Evolutionary conservation across 768 basidiomycete genomes (phyloP).

Genomic region (Hydnum rufescens): DNA sequence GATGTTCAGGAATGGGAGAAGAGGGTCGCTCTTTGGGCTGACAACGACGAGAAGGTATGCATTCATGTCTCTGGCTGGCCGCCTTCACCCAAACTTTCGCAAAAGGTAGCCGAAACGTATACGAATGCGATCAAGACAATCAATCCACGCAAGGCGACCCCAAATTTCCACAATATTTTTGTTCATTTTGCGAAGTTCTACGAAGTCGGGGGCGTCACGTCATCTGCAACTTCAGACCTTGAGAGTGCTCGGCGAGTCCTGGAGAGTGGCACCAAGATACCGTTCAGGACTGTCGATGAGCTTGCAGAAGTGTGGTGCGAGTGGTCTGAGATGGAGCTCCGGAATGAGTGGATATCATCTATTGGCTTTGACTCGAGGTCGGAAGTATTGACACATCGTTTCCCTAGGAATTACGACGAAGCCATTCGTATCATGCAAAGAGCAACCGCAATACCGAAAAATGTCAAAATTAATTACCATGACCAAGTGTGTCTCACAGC

Average conservation of each 20-base stretch:
- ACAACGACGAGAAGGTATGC: slow-evolving; percentile 76
- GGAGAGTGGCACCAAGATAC: slow-evolving; percentile 80
- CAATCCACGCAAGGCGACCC: slow-evolving; percentile 71
- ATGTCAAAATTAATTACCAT: slow-evolving; percentile 79
- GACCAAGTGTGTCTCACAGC: slow-evolving; percentile 71
- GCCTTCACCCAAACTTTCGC: background rate
- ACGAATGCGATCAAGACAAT: slow-evolving; percentile 75
- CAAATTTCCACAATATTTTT: slow-evolving; percentile 75
- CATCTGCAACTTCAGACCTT: slow-evolving; percentile 62
- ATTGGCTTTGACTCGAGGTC: no score
- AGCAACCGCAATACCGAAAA: slow-evolving; percentile 79
- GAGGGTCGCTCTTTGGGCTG: slow-evolving; percentile 77
- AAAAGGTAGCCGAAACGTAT: slow-evolving; percentile 82
- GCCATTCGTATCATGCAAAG: slow-evolving; percentile 91
- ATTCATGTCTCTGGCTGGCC: background rate
- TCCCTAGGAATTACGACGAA: slow-evolving; percentile 85
- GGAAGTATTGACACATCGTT: no score
- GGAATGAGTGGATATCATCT: slow-evolving; percentile 56
- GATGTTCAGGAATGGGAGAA: slow-evolving; percentile 99
- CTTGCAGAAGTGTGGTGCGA: slow-evolving; percentile 98
- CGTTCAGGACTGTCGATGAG: slow-evolving; percentile 91
- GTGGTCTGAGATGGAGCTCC: slow-evolving; percentile 96
- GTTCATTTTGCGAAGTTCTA: slow-evolving; percentile 96
- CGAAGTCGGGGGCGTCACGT: slow-evolving; percentile 77
- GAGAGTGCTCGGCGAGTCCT: slow-evolving; percentile 79